Evolutionary conservation across 495 filamentous ascomycete species (phyloP), one percentile per base, ranked within the genome.

Genomic region (Penicillium samsonianum): DNA sequence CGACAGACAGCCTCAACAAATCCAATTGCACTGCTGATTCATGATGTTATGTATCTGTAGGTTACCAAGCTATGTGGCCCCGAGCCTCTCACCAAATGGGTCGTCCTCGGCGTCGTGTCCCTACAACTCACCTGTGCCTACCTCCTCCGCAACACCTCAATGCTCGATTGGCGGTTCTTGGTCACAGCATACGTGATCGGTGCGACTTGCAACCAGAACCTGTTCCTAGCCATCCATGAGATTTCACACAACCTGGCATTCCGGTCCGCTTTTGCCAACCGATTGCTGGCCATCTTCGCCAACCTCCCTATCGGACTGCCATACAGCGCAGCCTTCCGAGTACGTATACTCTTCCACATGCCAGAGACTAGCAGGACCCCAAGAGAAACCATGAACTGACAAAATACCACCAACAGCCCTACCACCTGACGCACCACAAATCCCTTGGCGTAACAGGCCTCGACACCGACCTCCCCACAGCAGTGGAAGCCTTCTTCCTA

Each of bases 361-460:
- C n/a, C 22, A 5, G 14, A 3, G 14, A n/a, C 19, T 11, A 8
- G 17, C 26, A 30, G 20, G 41, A n/a, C 5, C 51, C 20, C 22
- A 46, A 9, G 17, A 17, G n/a, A 35, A 37, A 3, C 44, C 45
- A 44, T 42, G 41, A 41, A 52, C 31, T 45, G 25, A 40, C 53
- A 55, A 58, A 46, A 50, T 26, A 48, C 59, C 47, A 62, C 37
- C n/a, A 30, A 50, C 59, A 90, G 85, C 94, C 94, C 17, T 99
- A 99, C 81, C 94, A 99, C 74, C 86, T 99, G 14, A 99, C 92
- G 5, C 95, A 99, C 77, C 95, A 99, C 83, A 99, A 99, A 75
- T 94, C 92, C 45, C 90, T 99, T 55, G 95, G 95, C 61, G 92
- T 99, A 41, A 89, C 94, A 61, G 95, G 95, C 46, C 85, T 98